Conservation (phyloP, 1,139 yeast species). For the Candida sp. region DNA sequence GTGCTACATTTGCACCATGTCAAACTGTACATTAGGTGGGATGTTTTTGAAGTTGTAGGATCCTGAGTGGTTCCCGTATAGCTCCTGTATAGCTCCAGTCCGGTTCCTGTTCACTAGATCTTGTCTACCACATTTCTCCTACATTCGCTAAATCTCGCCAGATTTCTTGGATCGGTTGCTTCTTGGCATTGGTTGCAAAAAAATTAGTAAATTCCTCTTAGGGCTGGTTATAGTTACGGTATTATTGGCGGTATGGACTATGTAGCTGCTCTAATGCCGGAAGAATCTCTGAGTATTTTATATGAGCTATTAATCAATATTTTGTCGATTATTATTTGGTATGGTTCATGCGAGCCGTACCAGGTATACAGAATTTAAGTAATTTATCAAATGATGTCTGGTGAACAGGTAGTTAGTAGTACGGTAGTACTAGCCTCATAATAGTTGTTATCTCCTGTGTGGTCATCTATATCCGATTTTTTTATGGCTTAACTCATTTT, state of each 20-base stretch:
- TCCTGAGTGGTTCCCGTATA: too few relatives aligned
- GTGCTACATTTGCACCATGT: too few relatives aligned
- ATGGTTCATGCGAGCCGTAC: neutral
- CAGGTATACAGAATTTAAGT: neutral
- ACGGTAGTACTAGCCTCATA: too few relatives aligned
- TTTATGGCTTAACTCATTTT: too few relatives aligned
- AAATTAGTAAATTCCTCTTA: neutral
- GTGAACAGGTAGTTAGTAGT: neutral
- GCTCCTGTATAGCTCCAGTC: too few relatives aligned
- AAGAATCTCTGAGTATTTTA: too few relatives aligned
- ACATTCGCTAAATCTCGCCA: neutral
- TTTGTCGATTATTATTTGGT: neutral
- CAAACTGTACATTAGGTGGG: too few relatives aligned
- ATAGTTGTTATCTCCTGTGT: too few relatives aligned
- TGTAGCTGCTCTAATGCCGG: too few relatives aligned
- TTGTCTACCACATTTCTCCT: neutral
- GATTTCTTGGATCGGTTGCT: neutral
- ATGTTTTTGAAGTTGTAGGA: too few relatives aligned
- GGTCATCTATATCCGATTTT: too few relatives aligned
- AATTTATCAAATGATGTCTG: neutral
- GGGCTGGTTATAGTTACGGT: neutral
- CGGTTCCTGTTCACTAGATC: too few relatives aligned
- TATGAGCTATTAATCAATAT: neutral
- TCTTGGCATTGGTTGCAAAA: constrained; percentile 1
- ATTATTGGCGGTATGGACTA: neutral